Evolutionary conservation across 139 green algal genomes (phyloP), one percentile per base, ranked within the genome.

Genomic region (Picochlorum sp.): DNA sequence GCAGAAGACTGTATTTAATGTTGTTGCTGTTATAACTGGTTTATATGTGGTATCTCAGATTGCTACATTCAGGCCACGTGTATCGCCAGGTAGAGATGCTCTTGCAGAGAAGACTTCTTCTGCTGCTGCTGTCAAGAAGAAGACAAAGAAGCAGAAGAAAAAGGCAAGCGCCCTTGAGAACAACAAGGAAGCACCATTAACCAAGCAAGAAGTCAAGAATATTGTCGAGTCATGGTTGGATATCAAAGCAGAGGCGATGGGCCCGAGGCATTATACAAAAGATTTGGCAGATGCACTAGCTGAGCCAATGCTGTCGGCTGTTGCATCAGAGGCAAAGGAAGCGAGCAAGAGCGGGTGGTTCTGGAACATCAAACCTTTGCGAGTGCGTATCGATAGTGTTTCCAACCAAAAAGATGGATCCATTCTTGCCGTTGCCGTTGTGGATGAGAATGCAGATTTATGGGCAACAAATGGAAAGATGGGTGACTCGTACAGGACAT

Each of bases 241-340:
- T 8, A 79, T 71, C 9, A 91, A 91, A 69, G 67, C 77, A 9
- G 55, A 63, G n/a, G 85, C 76, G 1, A 69, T 91, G 69, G 85
- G 85, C 0, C 69, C 82, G 0, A 23, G 57, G 10, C 73, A 86
- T 49, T 52, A 68, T 6, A 65, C 49, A 1, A 30, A 45, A 2
- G 21, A 45, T n/a, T 73, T 89, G 55, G 4, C 28, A 2, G 9
- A 54, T 13, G 49, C 89, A n/a, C 61, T 89, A 41, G 68, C 66
- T 1, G 79, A 86, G 31, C 84, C 82, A 4, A 71, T 85, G 72
- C 71, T 92, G 54, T 44, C 55, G 0, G 63, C 72, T 18, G 81
- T 83, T 21, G 41, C 30, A 7, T 24, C 67, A 44, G 79, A 87
- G 62, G 80, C 76, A 4, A 55, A 52, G 8, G 72, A 68, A 4